Conservation (phyloP, 345 rosid species). For the Sisymbrium irio region DNA sequence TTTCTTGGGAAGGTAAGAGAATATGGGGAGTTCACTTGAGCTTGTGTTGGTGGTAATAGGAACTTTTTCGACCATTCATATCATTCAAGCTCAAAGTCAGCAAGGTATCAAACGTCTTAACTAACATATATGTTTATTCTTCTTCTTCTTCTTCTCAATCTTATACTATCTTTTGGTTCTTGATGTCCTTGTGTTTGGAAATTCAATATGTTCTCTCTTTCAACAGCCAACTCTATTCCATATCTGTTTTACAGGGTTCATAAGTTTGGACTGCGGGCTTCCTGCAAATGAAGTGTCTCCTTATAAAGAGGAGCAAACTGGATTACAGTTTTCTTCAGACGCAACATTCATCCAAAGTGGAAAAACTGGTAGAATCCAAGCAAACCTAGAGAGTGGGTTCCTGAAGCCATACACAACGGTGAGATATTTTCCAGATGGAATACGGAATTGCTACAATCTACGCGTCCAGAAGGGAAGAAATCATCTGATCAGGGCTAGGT, state of each 20-base stretch:
- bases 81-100: conserved; percentile 29
- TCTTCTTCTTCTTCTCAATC: no score
- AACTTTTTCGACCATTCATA: not conserved
- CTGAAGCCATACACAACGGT: not conserved
- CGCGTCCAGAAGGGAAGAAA: conserved; percentile 10
- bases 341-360: conserved; percentile 34
- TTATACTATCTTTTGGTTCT: no score
- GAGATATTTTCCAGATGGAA: conserved; percentile 41
- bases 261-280: no score
- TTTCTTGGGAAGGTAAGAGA: no score
- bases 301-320: not conserved
- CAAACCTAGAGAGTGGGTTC: not conserved
- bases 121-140: not conserved
- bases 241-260: conserved; percentile 34
- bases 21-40: no score
- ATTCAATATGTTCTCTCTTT: no score
- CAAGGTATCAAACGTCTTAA: no score
- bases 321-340: conserved; percentile 28
- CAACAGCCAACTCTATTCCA: no score
- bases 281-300: not conserved
- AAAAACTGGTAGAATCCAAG: not conserved
- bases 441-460: conserved; percentile 39
- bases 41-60: not conserved
- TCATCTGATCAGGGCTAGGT: no score
- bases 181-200: no score